Evolutionary conservation across 140 eudicot species (phyloP).

Genomic region (Erigeron philadelphicus): DNA sequence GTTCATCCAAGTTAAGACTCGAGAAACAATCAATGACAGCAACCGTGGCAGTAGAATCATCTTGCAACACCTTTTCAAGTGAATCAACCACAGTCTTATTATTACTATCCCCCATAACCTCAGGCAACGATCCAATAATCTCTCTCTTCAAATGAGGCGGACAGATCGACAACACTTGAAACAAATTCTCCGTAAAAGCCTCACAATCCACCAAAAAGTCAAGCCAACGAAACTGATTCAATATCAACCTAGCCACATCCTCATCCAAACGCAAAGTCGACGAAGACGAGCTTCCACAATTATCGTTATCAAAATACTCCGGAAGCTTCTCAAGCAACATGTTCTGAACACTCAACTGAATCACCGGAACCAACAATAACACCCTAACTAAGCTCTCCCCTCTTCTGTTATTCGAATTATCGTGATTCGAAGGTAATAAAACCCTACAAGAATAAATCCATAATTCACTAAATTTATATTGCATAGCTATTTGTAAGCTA

Average conservation of each 20-base stretch:
- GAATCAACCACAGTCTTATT: slow-evolving; percentile 53
- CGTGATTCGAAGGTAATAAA: slow-evolving; percentile 52
- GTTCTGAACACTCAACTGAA: slow-evolving; percentile 55
- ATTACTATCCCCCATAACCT: slow-evolving; percentile 65
- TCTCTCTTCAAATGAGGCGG: slow-evolving; percentile 74
- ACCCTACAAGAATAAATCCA: slow-evolving; percentile 39
- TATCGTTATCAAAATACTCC: slow-evolving; percentile 53
- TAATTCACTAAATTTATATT: neutral
- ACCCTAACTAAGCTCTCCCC: slow-evolving; percentile 60
- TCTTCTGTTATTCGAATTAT: slow-evolving; percentile 33
- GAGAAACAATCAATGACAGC: slow-evolving; percentile 74
- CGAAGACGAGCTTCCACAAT: slow-evolving; percentile 25
- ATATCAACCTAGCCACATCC: slow-evolving; percentile 66
- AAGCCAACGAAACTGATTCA: slow-evolving; percentile 83
- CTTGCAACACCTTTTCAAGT: slow-evolving; percentile 68
- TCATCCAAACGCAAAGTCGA: slow-evolving; percentile 50
- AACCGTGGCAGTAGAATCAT: slow-evolving; percentile 58
- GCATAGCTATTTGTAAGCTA: neutral
- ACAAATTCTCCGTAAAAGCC: slow-evolving; percentile 52
- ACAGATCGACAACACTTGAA: slow-evolving; percentile 65
- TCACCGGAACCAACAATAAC: slow-evolving; percentile 54
- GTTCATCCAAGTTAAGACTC: slow-evolving; percentile 67
- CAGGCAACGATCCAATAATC: slow-evolving; percentile 82
- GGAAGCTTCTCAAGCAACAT: slow-evolving; percentile 81
- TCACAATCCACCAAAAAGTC: slow-evolving; percentile 66